A percentile compares a stretch with the other conserved stretches of the same genome.
phyloP scores from a whole-genome alignment of 306 rosid genomes.

The peach (Prunus persica) region DNA sequence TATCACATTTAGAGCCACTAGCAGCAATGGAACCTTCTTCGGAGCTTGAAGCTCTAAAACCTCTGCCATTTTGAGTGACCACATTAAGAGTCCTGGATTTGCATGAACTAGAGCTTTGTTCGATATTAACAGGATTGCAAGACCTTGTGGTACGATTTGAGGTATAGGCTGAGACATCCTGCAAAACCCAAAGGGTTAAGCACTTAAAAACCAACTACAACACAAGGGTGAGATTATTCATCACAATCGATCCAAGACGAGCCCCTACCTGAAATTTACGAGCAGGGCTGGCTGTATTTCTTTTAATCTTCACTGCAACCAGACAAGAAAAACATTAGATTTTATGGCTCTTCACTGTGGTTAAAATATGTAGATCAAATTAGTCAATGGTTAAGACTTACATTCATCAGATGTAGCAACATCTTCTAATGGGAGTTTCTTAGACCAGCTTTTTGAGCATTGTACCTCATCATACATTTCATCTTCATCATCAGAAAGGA shows the following conservation, averaged over 20 bases:
- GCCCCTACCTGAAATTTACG: slow-evolving; percentile 53
- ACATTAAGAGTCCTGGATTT: slow-evolving; percentile 43
- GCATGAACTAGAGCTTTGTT: slow-evolving; percentile 77
- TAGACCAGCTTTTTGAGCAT: slow-evolving; percentile 38
- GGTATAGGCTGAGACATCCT: slow-evolving; percentile 52
- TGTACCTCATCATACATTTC: slow-evolving; percentile 40
- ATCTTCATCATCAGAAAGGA: slow-evolving; percentile 75
- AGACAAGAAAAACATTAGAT: slow-evolving; percentile 32
- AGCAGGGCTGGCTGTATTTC: slow-evolving; percentile 28
- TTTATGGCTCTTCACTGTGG: slow-evolving; percentile 9
- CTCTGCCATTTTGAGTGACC: slow-evolving; percentile 34
- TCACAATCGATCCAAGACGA: slow-evolving; percentile 16
- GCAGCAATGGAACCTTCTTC: slow-evolving; percentile 35
- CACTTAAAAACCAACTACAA: slow-evolving; percentile 16
- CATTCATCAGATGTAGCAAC: slow-evolving; percentile 49
- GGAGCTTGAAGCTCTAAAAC: slow-evolving; percentile 47
- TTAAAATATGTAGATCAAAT: slow-evolving; percentile 18
- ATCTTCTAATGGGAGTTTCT: slow-evolving; percentile 33
- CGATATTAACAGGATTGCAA: slow-evolving; percentile 33
- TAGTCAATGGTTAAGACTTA: slow-evolving; percentile 42
- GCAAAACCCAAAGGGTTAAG: slow-evolving; percentile 34
- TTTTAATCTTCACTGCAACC: slow-evolving; percentile 53
- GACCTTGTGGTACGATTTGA: slow-evolving; percentile 34
- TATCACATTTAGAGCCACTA: slow-evolving; percentile 56
- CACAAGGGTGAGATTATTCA: slow-evolving; percentile 5